Evolutionary conservation across 2,329 filamentous ascomycete species (phyloP).

Genomic region (Calcarisporium arbuscula): DNA sequence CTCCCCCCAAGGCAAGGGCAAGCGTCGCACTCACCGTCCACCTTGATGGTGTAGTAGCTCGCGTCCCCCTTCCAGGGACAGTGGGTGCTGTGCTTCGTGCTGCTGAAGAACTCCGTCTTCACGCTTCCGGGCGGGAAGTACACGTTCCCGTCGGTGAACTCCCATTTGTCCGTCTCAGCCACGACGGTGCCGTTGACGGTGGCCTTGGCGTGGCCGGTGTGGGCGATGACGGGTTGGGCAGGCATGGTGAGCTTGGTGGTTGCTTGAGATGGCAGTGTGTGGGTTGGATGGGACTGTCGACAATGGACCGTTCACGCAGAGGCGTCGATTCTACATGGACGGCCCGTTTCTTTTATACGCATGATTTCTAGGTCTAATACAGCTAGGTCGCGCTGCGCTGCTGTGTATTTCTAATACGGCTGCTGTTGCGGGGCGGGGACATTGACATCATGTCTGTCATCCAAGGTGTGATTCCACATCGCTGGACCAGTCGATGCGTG

Average conservation of each 20-base stretch:
- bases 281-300: background rate
- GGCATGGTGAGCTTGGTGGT: constrained; percentile 2
- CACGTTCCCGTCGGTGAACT: constrained; percentile 52
- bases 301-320: no score
- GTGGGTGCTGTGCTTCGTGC: constrained; percentile 39
- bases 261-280: background rate
- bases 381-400: no score
- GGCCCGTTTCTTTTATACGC: no score
- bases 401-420: no score
- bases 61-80: constrained; percentile 54
- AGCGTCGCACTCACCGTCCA: constrained; percentile 29
- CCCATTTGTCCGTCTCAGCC: constrained; percentile 44
- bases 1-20: background rate
- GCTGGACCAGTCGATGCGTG: no score
- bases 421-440: no score
- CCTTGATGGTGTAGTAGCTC: constrained; percentile 48
- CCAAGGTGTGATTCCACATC: no score
- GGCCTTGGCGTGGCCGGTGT: constrained; percentile 32
- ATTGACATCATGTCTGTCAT: no score
- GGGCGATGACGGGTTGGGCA: constrained; percentile 7
- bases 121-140: constrained; percentile 45
- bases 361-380: no score
- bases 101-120: constrained; percentile 36
- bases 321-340: no score
- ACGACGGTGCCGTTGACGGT: constrained; percentile 41